These are phyloP conservation scores for Chlamydomonas eustigma DNA, from an alignment of 139 green algal species.

Conservation along the genomic window DNA sequence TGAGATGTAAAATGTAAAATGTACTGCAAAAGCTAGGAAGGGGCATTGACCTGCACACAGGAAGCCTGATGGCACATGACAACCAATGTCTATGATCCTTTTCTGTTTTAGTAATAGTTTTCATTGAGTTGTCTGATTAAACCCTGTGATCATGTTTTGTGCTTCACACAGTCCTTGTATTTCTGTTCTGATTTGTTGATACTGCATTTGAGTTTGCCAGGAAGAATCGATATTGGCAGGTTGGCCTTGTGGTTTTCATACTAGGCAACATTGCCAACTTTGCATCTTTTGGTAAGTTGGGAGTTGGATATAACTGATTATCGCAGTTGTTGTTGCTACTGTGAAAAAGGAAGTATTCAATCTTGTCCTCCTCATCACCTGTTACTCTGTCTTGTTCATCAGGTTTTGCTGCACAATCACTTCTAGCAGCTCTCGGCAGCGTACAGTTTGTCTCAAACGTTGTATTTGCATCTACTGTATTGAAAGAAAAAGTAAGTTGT, in stretches of 20 bases:
- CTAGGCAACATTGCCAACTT: conserved; percentile 77
- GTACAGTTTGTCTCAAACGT: conserved; percentile 90
- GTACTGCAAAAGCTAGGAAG: too few relatives aligned
- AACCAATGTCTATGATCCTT: too few relatives aligned
- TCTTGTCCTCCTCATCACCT: background rate
- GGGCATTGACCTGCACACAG: too few relatives aligned
- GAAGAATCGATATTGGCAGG: conserved; percentile 56
- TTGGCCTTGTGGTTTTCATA: conserved; percentile 64
- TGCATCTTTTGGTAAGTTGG: conserved; percentile 48
- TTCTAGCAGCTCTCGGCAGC: conserved; percentile 77
- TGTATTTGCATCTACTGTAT: conserved; percentile 70
- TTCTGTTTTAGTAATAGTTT: too few relatives aligned
- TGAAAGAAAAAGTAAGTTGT: conserved; percentile 66
- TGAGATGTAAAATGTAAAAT: too few relatives aligned
- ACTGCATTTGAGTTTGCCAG: too few relatives aligned
- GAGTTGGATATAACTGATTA: background rate
- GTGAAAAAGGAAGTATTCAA: background rate
- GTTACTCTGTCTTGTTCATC: background rate
- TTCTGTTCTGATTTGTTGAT: too few relatives aligned
- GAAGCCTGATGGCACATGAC: too few relatives aligned
- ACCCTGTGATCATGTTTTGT: background rate
- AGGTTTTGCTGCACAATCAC: conserved; percentile 84
- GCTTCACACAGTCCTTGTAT: too few relatives aligned
- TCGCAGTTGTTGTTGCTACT: background rate
- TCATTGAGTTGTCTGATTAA: background rate